Conservation (phyloP, 176 grass and related monocot species). For the Triticum aestivum region DNA sequence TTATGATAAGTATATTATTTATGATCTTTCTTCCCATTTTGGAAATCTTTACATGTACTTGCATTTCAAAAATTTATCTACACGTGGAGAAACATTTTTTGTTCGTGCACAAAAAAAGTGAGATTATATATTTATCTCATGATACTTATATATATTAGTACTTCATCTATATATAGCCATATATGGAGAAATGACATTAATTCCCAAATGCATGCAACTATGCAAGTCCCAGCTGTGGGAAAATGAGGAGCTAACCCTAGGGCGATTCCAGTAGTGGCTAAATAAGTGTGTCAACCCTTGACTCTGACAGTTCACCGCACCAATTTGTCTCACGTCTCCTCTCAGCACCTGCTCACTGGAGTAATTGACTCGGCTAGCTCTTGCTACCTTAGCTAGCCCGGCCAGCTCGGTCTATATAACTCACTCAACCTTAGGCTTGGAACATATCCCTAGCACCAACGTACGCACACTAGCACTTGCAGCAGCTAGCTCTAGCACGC, state of each 20-base stretch:
- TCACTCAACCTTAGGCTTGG: neutral
- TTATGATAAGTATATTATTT: neutral
- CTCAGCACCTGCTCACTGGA: neutral
- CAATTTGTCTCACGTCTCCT: conserved; percentile 18
- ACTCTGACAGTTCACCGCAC: conserved; percentile 1
- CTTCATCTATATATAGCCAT: neutral
- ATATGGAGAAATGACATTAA: neutral
- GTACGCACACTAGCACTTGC: conserved; percentile 2
- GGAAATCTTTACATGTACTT: neutral
- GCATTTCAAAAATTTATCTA: neutral
- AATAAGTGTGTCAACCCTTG: neutral
- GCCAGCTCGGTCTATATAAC: conserved; percentile 16
- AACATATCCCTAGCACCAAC: conserved; percentile 5
- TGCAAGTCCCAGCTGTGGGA: neutral
- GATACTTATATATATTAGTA: neutral
- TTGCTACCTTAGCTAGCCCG: neutral
- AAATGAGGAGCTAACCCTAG: conserved; percentile 5
- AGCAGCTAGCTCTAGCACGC: neutral
- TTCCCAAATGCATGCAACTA: neutral
- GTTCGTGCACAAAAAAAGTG: neutral
- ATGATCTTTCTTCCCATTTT: neutral
- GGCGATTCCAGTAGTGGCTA: too few species aligned
- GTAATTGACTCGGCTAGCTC: neutral
- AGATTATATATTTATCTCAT: neutral
- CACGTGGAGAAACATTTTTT: neutral